Evolutionary conservation across 148 eudicot genomes (phyloP).

Genomic region (Fagopyrum homotropicum): DNA sequence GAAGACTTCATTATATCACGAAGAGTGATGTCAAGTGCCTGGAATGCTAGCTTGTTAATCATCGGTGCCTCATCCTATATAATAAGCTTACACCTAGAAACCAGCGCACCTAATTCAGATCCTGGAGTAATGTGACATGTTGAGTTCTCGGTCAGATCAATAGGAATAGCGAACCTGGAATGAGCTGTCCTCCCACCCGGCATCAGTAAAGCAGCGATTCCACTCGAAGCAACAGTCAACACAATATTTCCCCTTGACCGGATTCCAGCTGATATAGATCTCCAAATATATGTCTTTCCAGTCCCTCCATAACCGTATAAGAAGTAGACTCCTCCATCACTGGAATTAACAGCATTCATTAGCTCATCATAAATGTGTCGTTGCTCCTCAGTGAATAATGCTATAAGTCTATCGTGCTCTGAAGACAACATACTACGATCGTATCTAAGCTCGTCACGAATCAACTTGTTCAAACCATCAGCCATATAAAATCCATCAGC

Average conservation of each 20-base stretch:
- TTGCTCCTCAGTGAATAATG: neutral
- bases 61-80: neutral
- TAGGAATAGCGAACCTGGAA: neutral
- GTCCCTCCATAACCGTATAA: neutral
- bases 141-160: neutral
- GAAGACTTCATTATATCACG: neutral
- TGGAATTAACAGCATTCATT: neutral
- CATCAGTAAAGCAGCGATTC: neutral
- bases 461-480: too few relatives aligned
- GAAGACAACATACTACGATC: too few relatives aligned
- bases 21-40: neutral
- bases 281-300: neutral
- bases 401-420: neutral
- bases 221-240: neutral
- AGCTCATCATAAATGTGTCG: neutral
- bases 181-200: neutral
- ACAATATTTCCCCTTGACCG: neutral
- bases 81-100: neutral
- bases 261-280: neutral
- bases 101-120: neutral
- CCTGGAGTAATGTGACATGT: neutral
- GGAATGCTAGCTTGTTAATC: neutral
- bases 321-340: neutral
- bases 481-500: too few relatives aligned
- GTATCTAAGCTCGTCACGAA: too few relatives aligned